Percentiles rank a stretch among this genome's conserved stretches.
Evolutionary conservation across 2,329 filamentous ascomycete species (phyloP).

Genomic region (Drechmeria coniospora): DNA sequence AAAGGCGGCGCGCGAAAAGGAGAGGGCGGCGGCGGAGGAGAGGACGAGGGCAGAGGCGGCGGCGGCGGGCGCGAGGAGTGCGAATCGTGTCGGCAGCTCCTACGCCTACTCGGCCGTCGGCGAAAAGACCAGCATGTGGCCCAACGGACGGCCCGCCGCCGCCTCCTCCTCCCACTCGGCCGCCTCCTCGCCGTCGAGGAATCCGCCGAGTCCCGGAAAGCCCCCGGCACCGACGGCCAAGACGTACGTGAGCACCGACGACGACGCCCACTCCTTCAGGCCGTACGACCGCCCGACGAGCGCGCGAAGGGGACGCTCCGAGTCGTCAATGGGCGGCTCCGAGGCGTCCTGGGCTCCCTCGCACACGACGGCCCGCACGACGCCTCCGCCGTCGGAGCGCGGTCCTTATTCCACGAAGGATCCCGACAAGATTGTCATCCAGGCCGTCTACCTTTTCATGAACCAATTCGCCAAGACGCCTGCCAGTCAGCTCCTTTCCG

Average conservation of each 20-base stretch:
- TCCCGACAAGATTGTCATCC: conserved; percentile 90
- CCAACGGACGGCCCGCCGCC: conserved; percentile 38
- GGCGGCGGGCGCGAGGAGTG: conserved; percentile 24
- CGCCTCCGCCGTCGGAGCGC: conserved; percentile 64
- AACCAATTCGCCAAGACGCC: conserved; percentile 81
- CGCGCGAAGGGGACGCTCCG: conserved; percentile 43
- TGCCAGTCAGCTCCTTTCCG: conserved; percentile 74
- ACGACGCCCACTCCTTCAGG: conserved; percentile 56
- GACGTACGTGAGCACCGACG: conserved; percentile 44
- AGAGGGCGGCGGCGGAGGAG: conserved; percentile 11
- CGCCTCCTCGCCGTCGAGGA: conserved; percentile 13
- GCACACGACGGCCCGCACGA: conserved; percentile 68
- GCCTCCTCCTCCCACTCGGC: conserved; percentile 15
- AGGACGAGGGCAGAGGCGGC: conserved; percentile 9
- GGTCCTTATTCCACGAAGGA: conserved; percentile 76
- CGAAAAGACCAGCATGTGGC: conserved; percentile 57
- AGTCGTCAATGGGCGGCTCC: conserved; percentile 53
- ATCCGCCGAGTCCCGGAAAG: conserved; percentile 16
- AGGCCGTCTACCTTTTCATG: conserved; percentile 83
- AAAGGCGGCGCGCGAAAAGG: conserved; percentile 21
- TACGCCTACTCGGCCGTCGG: conserved; percentile 51
- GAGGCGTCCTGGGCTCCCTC: conserved; percentile 80
- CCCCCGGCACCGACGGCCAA: conserved; percentile 35
- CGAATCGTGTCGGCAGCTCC: conserved; percentile 31
- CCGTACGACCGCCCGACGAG: conserved; percentile 58